Conservation (phyloP, 371 early-diverging fungal genomes). For the Dinochytrium kinnereticum region DNA sequence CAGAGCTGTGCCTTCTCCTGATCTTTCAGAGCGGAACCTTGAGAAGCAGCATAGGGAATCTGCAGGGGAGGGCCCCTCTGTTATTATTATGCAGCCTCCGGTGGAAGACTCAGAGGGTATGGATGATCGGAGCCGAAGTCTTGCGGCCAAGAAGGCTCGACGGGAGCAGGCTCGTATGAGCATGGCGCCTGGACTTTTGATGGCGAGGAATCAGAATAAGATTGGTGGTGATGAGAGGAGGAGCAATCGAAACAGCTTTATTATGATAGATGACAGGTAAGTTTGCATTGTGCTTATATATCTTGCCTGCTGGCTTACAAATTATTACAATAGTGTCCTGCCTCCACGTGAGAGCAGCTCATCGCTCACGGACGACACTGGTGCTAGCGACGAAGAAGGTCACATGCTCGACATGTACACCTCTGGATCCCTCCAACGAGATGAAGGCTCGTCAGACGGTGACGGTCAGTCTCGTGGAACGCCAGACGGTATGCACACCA, state of each 20-base stretch:
- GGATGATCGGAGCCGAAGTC: neutral
- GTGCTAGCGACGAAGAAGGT: constrained; percentile 2
- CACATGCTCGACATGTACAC: constrained; percentile 17
- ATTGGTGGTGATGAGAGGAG: neutral
- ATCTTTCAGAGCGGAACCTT: neutral
- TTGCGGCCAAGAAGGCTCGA: constrained; percentile 15
- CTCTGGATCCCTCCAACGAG: neutral
- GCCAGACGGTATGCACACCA: neutral
- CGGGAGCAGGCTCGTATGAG: constrained; percentile 18
- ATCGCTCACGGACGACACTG: neutral
- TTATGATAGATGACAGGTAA: constrained; percentile 7
- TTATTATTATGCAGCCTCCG: neutral
- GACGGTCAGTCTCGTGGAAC: neutral
- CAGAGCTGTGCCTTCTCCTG: neutral
- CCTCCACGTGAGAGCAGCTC: constrained; percentile 4
- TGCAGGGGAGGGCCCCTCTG: constrained; percentile 13
- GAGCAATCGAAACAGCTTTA: constrained; percentile 11
- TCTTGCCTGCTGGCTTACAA: neutral
- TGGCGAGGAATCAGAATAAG: constrained; percentile 1
- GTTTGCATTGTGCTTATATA: neutral
- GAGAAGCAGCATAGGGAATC: neutral
- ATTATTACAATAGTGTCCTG: neutral
- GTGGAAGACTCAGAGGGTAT: neutral
- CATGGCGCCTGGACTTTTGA: constrained; percentile 10
- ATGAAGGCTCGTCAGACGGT: neutral